Percentiles rank a stretch among this genome's conserved stretches.
phyloP scores from a whole-genome alignment of 2,329 filamentous ascomycete species.

The Microascus cirrosus region DNA sequence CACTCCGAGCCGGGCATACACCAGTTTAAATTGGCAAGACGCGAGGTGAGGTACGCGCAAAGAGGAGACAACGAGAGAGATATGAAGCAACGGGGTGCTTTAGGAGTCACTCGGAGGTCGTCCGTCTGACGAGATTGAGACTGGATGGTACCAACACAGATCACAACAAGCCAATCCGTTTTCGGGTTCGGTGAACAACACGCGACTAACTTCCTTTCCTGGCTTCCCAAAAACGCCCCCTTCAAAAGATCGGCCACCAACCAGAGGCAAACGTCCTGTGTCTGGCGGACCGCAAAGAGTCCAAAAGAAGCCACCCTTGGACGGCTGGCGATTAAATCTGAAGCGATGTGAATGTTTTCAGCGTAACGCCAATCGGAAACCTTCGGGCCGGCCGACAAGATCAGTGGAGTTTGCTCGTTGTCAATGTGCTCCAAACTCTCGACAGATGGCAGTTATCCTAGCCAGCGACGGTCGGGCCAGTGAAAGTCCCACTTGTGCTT shows the following conservation, averaged over 20 bases:
- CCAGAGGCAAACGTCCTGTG: neutral
- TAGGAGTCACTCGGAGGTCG: neutral
- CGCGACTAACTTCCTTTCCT: slow-evolving; percentile 27
- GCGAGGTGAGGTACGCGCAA: neutral
- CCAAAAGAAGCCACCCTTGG: neutral
- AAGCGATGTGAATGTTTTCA: no score
- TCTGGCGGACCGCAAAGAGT: neutral
- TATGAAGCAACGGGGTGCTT: neutral
- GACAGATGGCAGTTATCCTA: no score
- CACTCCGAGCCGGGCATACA: neutral
- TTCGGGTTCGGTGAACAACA: slow-evolving; percentile 10
- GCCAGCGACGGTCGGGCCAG: no score
- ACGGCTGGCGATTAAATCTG: no score
- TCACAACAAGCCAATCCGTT: neutral
- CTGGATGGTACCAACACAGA: neutral
- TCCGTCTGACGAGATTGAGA: neutral
- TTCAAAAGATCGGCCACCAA: neutral
- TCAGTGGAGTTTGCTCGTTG: no score
- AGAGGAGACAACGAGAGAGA: neutral
- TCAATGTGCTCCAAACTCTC: no score
- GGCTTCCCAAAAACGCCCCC: neutral
- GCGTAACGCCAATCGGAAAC: no score
- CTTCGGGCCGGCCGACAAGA: no score
- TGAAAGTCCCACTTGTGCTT: neutral
- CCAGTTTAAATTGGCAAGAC: neutral